phyloP scores from a whole-genome alignment of 208 protist species.

The Porcisia hertigi region DNA sequence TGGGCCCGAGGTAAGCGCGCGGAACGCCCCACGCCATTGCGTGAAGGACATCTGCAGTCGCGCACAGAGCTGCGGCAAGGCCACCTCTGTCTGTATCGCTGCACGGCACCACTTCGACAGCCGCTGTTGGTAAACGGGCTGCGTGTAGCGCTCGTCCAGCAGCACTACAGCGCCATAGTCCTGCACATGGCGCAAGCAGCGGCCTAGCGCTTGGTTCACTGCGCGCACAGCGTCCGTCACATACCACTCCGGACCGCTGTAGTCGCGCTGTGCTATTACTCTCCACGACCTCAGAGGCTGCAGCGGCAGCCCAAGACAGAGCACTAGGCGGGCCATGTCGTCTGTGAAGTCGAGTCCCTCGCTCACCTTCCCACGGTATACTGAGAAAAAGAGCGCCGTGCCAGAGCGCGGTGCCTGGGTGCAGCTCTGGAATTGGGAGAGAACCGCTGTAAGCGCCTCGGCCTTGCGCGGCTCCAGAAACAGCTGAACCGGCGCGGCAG shows the following conservation, averaged over 20 bases:
- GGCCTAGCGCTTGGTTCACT: constrained; percentile 96
- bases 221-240: constrained; percentile 81
- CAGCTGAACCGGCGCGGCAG: constrained; percentile 8
- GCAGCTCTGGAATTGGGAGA: constrained; percentile 22
- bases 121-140: constrained; percentile 26
- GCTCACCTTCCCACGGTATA: constrained; percentile 94
- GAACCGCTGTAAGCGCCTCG: constrained; percentile 28
- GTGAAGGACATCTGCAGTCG: constrained; percentile 9
- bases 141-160: constrained; percentile 86
- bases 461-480: constrained; percentile 40
- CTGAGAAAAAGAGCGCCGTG: constrained; percentile 71
- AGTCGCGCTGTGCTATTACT: constrained; percentile 55
- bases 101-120: constrained; percentile 68
- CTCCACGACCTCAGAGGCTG: constrained; percentile 61
- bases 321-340: constrained; percentile 91
- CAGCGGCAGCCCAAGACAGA: constrained; percentile 93
- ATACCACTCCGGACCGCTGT: constrained; percentile 92
- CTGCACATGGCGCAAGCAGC: constrained; percentile 92
- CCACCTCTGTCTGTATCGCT: constrained; percentile 33
- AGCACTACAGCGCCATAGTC: constrained; percentile 96
- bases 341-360: constrained; percentile 97
- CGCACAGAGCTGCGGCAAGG: constrained; percentile 19
- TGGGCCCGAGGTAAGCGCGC: neutral
- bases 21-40: constrained; percentile 17
- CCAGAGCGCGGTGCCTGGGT: constrained; percentile 19